phyloP scores from a whole-genome alignment of 345 rosid species.

The Viola odorata region DNA sequence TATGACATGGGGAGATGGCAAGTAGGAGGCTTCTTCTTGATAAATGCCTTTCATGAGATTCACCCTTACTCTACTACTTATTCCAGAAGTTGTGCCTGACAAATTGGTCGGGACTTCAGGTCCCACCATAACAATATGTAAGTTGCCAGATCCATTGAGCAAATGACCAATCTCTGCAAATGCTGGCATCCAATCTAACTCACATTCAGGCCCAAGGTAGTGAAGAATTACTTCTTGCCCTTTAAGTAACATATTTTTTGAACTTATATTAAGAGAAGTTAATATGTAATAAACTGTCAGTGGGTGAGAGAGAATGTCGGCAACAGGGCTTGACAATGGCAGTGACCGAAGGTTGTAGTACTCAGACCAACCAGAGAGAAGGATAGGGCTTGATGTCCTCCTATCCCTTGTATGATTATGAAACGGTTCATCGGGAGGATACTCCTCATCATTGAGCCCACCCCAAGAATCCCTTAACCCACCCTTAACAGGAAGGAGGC shows the following conservation, averaged over 20 bases:
- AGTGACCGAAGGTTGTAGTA: slow-evolving; percentile 44
- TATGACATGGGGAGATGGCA: slow-evolving; percentile 42
- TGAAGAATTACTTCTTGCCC: slow-evolving; percentile 39
- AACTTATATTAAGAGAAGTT: slow-evolving; percentile 38
- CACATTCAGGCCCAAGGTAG: slow-evolving; percentile 44
- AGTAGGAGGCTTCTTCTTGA: slow-evolving; percentile 46
- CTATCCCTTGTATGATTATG: slow-evolving; percentile 27
- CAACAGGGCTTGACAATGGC: slow-evolving; percentile 49
- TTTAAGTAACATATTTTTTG: slow-evolving; percentile 42
- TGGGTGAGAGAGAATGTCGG: slow-evolving; percentile 47
- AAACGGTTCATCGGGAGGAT: slow-evolving; percentile 41
- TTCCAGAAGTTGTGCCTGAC: slow-evolving; percentile 42
- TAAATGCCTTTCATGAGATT: slow-evolving; percentile 43
- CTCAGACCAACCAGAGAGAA: slow-evolving; percentile 49
- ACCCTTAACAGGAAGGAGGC: slow-evolving; percentile 43
- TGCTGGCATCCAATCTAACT: slow-evolving; percentile 42
- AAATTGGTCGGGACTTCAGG: slow-evolving; percentile 40
- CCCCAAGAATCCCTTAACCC: slow-evolving; percentile 51
- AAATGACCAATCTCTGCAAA: slow-evolving; percentile 39
- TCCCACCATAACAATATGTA: slow-evolving; percentile 43
- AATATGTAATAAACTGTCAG: slow-evolving; percentile 46
- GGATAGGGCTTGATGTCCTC: slow-evolving; percentile 30
- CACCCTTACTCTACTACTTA: slow-evolving; percentile 38
- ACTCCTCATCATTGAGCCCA: slow-evolving; percentile 41
- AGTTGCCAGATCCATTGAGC: slow-evolving; percentile 36